phyloP scores from a whole-genome alignment of 352 stramenopile genomes.

The Phytopythium boreale region DNA sequence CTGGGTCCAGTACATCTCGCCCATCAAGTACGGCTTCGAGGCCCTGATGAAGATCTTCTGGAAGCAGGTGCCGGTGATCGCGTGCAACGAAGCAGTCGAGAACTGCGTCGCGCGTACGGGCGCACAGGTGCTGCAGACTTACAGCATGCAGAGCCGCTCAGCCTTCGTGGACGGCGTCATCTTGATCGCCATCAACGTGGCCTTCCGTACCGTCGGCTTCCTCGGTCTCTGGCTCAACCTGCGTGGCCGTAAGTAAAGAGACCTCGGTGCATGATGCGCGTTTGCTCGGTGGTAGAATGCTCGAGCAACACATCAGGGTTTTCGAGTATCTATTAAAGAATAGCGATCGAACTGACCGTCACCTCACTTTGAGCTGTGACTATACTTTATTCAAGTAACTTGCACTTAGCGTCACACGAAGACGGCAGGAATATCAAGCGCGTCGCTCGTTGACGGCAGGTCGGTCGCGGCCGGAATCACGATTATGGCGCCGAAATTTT shows the following conservation, averaged over 20 bases:
- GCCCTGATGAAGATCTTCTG: constrained; percentile 32
- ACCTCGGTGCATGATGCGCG: not conserved
- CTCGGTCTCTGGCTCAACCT: constrained; percentile 26
- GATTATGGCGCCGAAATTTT: no score
- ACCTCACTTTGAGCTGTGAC: no score
- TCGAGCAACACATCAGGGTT: not conserved
- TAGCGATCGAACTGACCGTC: no score
- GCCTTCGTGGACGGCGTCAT: constrained; percentile 18
- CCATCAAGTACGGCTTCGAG: constrained; percentile 35
- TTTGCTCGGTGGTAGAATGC: not conserved
- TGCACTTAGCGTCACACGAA: no score
- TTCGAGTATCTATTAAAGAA: not conserved
- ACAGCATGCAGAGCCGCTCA: constrained; percentile 22
- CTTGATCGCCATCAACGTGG: constrained; percentile 28
- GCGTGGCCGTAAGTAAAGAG: constrained; percentile 13
- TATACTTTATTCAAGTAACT: no score
- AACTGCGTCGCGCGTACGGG: constrained; percentile 26
- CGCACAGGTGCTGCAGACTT: constrained; percentile 31
- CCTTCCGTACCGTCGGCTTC: constrained; percentile 30
- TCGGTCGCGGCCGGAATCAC: no score
- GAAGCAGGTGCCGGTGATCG: constrained; percentile 16
- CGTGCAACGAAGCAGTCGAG: constrained; percentile 18
- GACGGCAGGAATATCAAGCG: no score
- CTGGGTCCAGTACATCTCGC: constrained; percentile 38
- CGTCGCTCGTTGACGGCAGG: no score